Conservation (phyloP, 164 flowering plant species). For the Tinospora cordifolia region DNA sequence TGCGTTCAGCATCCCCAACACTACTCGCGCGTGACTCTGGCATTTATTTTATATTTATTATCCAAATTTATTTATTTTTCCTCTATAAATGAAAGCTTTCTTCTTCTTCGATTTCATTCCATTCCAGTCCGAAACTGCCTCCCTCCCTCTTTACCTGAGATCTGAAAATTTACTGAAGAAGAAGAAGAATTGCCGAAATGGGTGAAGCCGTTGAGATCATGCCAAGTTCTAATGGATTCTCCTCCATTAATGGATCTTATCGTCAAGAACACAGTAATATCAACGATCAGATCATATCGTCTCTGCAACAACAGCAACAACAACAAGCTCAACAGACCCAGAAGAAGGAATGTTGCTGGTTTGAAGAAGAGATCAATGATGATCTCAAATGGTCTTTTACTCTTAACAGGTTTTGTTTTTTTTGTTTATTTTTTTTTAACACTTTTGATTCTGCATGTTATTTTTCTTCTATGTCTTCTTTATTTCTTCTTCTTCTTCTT, state of each 20-base stretch:
- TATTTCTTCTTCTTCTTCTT: too few species aligned
- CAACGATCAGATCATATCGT: too few species aligned
- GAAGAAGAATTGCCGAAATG: conserved; percentile 20
- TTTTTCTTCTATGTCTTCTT: too few species aligned
- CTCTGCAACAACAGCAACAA: too few species aligned
- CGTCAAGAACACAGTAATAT: background rate
- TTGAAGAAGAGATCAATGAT: conserved; percentile 65
- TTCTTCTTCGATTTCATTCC: background rate
- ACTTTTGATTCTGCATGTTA: too few species aligned
- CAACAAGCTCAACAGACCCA: background rate
- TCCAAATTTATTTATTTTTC: background rate
- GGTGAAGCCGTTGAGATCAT: conserved; percentile 52
- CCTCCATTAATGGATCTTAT: conserved; percentile 7
- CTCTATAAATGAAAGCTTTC: background rate
- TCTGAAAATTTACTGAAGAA: background rate
- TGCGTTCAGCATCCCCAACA: background rate
- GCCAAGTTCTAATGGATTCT: conserved; percentile 23
- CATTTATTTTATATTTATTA: too few species aligned
- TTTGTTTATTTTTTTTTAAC: background rate
- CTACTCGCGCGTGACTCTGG: background rate
- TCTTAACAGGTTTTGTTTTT: conserved; percentile 46
- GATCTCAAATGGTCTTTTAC: conserved; percentile 84
- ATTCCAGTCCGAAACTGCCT: background rate
- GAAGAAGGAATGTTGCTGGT: conserved; percentile 41
- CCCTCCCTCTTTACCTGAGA: background rate